These are phyloP conservation scores for Syzygium syzygioides DNA, from an alignment of 441 rosid genomes.

Conservation along the genomic window DNA sequence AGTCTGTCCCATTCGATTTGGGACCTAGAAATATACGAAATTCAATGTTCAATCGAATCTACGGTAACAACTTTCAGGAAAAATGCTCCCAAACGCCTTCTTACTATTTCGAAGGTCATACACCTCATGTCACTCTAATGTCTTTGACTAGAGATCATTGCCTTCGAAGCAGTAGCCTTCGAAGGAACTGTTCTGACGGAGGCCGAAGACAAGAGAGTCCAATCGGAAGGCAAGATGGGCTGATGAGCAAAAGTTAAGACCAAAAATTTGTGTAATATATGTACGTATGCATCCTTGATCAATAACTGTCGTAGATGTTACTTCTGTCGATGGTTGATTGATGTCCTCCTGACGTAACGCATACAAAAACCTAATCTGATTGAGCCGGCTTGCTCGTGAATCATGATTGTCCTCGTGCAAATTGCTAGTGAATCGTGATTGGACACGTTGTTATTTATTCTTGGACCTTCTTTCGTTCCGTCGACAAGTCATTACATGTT, in stretches of 20 bases:
- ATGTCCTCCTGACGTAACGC: neutral
- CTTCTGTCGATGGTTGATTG: neutral
- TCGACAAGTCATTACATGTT: neutral
- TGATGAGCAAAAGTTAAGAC: neutral
- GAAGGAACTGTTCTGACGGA: neutral
- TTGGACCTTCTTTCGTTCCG: neutral
- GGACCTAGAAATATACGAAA: neutral
- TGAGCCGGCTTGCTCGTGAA: neutral
- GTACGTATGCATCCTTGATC: neutral
- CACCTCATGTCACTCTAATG: neutral
- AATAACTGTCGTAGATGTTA: neutral
- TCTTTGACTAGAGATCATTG: neutral
- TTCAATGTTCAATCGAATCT: neutral
- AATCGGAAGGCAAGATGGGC: neutral
- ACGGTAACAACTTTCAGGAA: neutral
- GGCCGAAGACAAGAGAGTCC: neutral
- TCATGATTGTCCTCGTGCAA: neutral
- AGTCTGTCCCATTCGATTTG: no score
- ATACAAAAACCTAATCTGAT: neutral
- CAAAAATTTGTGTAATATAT: neutral
- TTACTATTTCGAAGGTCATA: neutral
- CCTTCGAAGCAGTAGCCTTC: neutral
- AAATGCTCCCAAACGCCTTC: neutral
- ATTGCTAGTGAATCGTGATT: neutral
- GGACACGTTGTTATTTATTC: neutral